Evolutionary conservation across 176 grass and related monocot genomes (phyloP), one percentile per base, ranked within the genome.

Genomic region (Raddia guianensis): DNA sequence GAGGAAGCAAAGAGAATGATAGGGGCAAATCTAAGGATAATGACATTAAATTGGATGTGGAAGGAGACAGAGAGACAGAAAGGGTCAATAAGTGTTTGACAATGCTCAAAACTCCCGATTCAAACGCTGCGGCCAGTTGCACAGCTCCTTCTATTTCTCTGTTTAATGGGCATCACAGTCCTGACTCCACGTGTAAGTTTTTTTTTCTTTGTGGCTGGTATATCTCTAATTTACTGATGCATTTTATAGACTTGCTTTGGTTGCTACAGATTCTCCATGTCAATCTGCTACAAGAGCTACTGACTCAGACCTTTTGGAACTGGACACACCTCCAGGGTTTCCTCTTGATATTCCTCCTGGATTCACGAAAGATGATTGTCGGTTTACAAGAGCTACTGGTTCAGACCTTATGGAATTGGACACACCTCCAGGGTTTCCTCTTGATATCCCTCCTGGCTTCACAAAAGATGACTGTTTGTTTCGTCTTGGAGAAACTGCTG

Each of bases 31-130:
- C 44, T 60, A 49, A 63, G 68, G 81, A 91, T 32, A 12, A 35
- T 68, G 74, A 81, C 53, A 69, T 65, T 75, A 83, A 80, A 71
- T 73, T 86, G 83, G 74, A 90, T 66, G 66, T 75, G 76, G 46
- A 71, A 84, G 80, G 77, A 19, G 62, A 72, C 21, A 61, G 54
- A 27, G 80, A 73, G 45, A 60, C 63, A 74, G 70, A 66, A 18
- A 47, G 44, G 50, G 14, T 60, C 62, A 66, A 60, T 16, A 62
- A 33, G 57, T 58, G 74, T 27, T 42, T 43, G 11, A 6, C 61
- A 51, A 53, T 79, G 62, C 19, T 40, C 11, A 53, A 55, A 45
- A 68, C 69, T 79, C 59, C 45, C 77, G 79, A 70, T 87, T 70
- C 67, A 75, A 85, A 84, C 51, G 44, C 45, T 75, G 69, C 9